These are phyloP conservation scores for Aulographum hederae DNA, from an alignment of 2,329 filamentous ascomycete genomes.

Conservation along the genomic window DNA sequence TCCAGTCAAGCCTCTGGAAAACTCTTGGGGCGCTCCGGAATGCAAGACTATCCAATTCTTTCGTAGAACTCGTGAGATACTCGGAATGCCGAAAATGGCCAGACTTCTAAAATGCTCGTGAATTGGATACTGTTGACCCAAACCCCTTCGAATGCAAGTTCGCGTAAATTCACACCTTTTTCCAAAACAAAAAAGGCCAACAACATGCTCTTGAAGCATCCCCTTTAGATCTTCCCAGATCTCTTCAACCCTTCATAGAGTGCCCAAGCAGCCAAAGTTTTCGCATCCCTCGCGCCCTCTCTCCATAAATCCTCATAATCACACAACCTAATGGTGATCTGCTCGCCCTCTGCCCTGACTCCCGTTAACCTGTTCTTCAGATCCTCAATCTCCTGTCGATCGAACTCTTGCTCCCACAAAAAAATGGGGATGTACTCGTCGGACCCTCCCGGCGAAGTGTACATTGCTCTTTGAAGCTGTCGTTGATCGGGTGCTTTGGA, in stretches of 20 bases:
- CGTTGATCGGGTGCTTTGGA: conserved; percentile 11
- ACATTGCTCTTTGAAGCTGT: conserved; percentile 29
- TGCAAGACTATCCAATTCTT: too few species aligned
- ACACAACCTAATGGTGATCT: conserved; percentile 32
- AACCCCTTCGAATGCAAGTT: too few species aligned
- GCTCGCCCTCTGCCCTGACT: not conserved
- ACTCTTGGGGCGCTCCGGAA: too few species aligned
- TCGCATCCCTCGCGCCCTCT: conserved; percentile 35
- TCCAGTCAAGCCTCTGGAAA: too few species aligned
- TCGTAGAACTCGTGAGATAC: too few species aligned
- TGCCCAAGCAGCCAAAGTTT: conserved; percentile 35
- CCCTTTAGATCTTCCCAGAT: conserved; percentile 29
- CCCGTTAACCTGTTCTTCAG: conserved; percentile 22
- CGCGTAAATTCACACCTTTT: too few species aligned
- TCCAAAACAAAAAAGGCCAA: too few species aligned
- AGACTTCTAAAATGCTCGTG: too few species aligned
- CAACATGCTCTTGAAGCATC: too few species aligned
- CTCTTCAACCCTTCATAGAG: conserved; percentile 33
- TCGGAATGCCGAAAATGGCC: too few species aligned
- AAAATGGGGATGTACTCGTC: conserved; percentile 42
- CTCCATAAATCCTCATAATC: conserved; percentile 33
- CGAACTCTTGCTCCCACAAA: conserved; percentile 33
- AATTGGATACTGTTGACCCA: too few species aligned
- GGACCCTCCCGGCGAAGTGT: conserved; percentile 35
- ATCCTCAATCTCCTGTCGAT: conserved; percentile 26